Base-by-base conservation (phyloP, 2,329 filamentous ascomycete species). In the Tolypocladium capitatum region DNA sequence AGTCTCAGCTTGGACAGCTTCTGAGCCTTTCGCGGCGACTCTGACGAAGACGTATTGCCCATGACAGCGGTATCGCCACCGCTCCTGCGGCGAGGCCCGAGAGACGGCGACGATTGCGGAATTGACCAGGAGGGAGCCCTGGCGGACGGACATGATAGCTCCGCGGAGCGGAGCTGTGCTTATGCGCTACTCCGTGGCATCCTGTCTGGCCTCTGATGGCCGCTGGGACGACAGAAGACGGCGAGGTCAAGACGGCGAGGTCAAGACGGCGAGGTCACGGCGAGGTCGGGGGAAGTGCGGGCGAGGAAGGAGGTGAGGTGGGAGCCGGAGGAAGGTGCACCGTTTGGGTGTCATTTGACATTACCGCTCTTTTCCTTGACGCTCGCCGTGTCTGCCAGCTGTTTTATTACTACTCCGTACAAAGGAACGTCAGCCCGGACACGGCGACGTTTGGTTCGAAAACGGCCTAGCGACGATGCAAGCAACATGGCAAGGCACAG, bases 1-100 rank as follows among this genome's bases (percentile, higher is more conserved):
- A 65, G 68, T 50, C 66, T 70, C 50, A 72, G 69, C 58, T 78
- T 78, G 45, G 70, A 74, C 51, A 78, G 66, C 63, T 69, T 76
- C 52, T 75, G 70, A 58, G 69, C 50, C 56, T 63, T 59, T 48
- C 58, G 53, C 51, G 63, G 60, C 58, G 65, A 65, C 60, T 73
- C 69, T 54, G 66, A 60, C 41, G 73, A 78, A 48, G 69, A 60
- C 42, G 65, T 61, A 58, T 77, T 77, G 47, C 74, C 74, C 74
- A 78, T 78, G 3, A 30, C 38, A 42, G 16, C 38, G 16, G 5
- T 30, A 18, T 30, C 16, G 38, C 24, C 24, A 42, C 24, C 24
- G 8, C 3, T 30, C 5, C n/a, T n/a, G 38, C 10, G 3, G 46
- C 49, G 45, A 27, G 32, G 32, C 32, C 9, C 21, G 14, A n/a